Conservation (phyloP, 306 rosid species). For the Lathyrus aphaca region DNA sequence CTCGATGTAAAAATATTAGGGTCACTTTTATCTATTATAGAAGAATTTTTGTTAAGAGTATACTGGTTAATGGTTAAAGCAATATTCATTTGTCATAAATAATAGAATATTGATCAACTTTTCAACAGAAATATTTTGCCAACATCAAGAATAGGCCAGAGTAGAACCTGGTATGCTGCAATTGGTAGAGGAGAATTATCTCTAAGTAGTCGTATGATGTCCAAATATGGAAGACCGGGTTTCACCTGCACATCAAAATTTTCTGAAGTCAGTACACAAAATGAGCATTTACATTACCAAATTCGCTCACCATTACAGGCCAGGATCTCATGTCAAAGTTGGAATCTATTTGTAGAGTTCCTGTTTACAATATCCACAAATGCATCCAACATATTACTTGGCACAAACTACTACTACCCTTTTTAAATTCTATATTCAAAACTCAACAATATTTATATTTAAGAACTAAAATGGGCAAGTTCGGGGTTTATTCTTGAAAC, state of each 20-base stretch:
- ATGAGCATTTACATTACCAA: not conserved
- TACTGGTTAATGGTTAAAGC: not conserved
- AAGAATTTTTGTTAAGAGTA: too few relatives aligned
- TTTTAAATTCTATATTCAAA: slow-evolving; percentile 26
- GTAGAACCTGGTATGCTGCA: slow-evolving; percentile 93
- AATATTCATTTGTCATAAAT: not conserved
- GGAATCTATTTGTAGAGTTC: slow-evolving; percentile 1
- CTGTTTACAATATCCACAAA: slow-evolving; percentile 16
- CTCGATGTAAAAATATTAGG: too few relatives aligned
- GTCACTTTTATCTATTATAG: too few relatives aligned
- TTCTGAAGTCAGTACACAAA: slow-evolving; percentile 16
- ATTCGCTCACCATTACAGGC: not conserved
- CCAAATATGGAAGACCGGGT: slow-evolving; percentile 95
- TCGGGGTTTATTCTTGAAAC: slow-evolving; percentile 47
- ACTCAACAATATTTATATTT: slow-evolving; percentile 21
- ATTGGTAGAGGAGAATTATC: slow-evolving; percentile 84
- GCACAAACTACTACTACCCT: slow-evolving; percentile 31
- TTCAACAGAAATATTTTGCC: too few relatives aligned
- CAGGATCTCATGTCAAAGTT: not conserved
- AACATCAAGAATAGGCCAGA: slow-evolving; percentile 29
- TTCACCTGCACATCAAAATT: slow-evolving; percentile 67
- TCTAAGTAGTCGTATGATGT: slow-evolving; percentile 82
- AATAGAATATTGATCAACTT: slow-evolving; percentile 28
- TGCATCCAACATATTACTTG: slow-evolving; percentile 34
- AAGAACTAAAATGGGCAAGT: slow-evolving; percentile 48